Conservation (phyloP, 2,329 filamentous ascomycete species). For the Pseudopyrenochaeta lycopersici region DNA sequence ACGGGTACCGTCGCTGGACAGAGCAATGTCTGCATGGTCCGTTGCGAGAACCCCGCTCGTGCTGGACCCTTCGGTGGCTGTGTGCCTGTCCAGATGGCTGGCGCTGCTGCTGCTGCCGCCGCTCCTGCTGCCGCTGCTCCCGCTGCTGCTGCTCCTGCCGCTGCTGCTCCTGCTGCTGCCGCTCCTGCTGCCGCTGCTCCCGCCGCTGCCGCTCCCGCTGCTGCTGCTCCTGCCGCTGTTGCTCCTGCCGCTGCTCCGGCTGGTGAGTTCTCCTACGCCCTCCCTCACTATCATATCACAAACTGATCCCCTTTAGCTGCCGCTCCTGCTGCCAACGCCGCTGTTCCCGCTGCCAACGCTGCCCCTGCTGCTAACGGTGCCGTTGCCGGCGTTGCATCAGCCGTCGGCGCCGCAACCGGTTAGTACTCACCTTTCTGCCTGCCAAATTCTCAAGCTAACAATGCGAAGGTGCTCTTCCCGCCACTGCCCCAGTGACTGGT, state of each 20-base stretch:
- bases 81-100: constrained; percentile 63
- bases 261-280: no score
- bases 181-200: background rate
- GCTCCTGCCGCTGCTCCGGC: constrained; percentile 2
- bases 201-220: background rate
- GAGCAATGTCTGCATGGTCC: constrained; percentile 68
- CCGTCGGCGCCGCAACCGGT: constrained; percentile 7
- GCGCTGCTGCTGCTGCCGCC: constrained; percentile 15
- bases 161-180: constrained; percentile 1
- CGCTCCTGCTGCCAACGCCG: constrained; percentile 4
- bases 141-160: constrained; percentile 1
- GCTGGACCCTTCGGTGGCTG: constrained; percentile 71
- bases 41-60: constrained; percentile 68
- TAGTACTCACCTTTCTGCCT: background rate
- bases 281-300: no score
- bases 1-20: constrained; percentile 68
- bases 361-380: background rate
- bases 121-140: constrained; percentile 6
- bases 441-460: background rate
- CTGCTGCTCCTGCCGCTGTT: background rate
- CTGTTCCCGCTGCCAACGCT: background rate
- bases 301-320: no score
- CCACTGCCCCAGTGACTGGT: constrained; percentile 12
- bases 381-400: background rate
- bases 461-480: background rate